phyloP scores from a whole-genome alignment of 2,329 filamentous ascomycete species.

The Camillea tinctor region DNA sequence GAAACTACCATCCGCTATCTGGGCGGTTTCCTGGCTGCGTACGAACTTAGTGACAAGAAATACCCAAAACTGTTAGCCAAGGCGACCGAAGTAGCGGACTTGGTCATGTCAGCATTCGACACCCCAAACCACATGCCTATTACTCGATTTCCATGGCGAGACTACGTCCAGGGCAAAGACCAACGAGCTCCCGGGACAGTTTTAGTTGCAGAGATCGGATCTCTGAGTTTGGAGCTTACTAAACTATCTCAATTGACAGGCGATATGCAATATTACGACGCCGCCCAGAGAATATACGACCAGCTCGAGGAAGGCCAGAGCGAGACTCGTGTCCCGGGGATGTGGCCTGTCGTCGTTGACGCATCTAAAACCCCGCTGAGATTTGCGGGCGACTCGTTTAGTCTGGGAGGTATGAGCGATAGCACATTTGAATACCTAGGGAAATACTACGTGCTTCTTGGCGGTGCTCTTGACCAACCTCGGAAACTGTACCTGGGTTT shows the following conservation, averaged over 20 bases:
- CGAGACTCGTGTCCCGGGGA: conserved; percentile 55
- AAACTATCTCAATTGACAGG: conserved; percentile 63
- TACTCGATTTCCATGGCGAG: conserved; percentile 57
- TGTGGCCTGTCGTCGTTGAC: conserved; percentile 60
- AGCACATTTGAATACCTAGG: conserved; percentile 65
- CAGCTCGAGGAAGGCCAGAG: conserved; percentile 54
- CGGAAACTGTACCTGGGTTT: conserved; percentile 45
- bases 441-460: conserved; percentile 65
- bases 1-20: conserved; percentile 72
- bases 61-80: conserved; percentile 57
- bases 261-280: conserved; percentile 61
- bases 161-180: conserved; percentile 40
- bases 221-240: conserved; percentile 61
- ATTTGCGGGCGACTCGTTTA: conserved; percentile 49
- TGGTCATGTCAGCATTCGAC: conserved; percentile 66
- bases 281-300: conserved; percentile 55
- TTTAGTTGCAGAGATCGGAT: conserved; percentile 53
- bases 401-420: conserved; percentile 56
- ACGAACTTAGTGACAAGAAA: conserved; percentile 60
- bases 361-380: conserved; percentile 56
- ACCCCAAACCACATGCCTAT: conserved; percentile 68
- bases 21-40: conserved; percentile 67
- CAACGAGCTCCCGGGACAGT: conserved; percentile 44
- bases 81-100: conserved; percentile 60
- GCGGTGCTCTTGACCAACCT: conserved; percentile 55